Conservation (phyloP, 306 rosid species). For the Senna tora region DNA sequence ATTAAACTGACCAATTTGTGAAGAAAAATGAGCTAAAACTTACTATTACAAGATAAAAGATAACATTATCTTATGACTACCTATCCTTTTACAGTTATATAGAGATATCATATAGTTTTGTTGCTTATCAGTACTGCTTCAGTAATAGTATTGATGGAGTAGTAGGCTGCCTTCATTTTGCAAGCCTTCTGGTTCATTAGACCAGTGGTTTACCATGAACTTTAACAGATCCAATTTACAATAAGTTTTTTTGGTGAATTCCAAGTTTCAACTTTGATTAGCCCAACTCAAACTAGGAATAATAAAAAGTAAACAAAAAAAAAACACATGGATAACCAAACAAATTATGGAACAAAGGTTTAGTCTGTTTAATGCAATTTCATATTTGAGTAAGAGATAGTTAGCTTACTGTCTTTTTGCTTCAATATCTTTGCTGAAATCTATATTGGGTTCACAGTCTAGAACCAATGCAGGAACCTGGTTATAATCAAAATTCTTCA, state of each 20-base stretch:
- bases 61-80: background rate
- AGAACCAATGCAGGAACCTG: constrained; percentile 99
- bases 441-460: constrained; percentile 98
- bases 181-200: background rate
- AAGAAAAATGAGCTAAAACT: background rate
- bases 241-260: too few species aligned
- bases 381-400: constrained; percentile 33
- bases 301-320: background rate
- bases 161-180: background rate
- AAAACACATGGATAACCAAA: background rate
- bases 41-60: background rate
- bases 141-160: background rate
- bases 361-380: constrained; percentile 8
- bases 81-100: background rate
- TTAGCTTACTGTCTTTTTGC: constrained; percentile 89
- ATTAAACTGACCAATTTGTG: background rate
- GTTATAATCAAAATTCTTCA: constrained; percentile 26
- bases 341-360: constrained; percentile 8
- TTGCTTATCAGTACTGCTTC: background rate
- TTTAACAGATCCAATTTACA: background rate
- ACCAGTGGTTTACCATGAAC: background rate
- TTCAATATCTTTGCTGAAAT: constrained; percentile 89
- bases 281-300: background rate
- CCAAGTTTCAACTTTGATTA: background rate
- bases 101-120: background rate